phyloP scores from a whole-genome alignment of 768 basidiomycete species.

The Leccinellum rugosiceps region DNA sequence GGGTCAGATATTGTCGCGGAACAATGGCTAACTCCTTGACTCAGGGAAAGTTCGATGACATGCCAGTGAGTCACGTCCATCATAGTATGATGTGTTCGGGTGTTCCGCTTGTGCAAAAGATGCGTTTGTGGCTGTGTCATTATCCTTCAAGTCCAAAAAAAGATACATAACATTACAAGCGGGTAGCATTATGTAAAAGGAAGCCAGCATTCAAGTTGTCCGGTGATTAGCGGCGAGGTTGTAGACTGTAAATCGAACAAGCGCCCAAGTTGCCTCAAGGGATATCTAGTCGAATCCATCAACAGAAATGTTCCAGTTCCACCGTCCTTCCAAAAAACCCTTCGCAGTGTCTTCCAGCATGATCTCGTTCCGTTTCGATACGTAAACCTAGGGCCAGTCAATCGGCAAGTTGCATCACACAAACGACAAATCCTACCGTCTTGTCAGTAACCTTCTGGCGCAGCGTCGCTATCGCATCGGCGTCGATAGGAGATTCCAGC shows the following conservation, averaged over 20 bases:
- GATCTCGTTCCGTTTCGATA: slow-evolving; percentile 96
- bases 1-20: not conserved
- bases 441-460: slow-evolving; percentile 95
- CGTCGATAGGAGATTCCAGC: slow-evolving; percentile 87
- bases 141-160: not conserved
- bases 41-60: too few species aligned
- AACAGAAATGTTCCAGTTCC: slow-evolving; percentile 74
- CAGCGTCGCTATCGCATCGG: slow-evolving; percentile 74
- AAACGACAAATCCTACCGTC: slow-evolving; percentile 53
- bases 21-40: too few species aligned
- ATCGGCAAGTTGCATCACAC: not conserved
- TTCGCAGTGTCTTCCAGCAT: slow-evolving; percentile 91
- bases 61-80: too few species aligned
- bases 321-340: slow-evolving; percentile 83
- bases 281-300: slow-evolving; percentile 60
- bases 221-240: not conserved
- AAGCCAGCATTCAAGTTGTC: not conserved
- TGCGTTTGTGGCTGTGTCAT: not conserved
- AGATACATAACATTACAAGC: slow-evolving; percentile 14
- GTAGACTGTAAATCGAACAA: not conserved
- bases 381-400: slow-evolving; percentile 61
- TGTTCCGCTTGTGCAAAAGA: not conserved
- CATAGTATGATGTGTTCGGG: too few species aligned
- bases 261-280: not conserved
- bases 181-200: not conserved